Conservation (phyloP, 495 filamentous ascomycete species). For the Podospora bellae-mahoneyi region DNA sequence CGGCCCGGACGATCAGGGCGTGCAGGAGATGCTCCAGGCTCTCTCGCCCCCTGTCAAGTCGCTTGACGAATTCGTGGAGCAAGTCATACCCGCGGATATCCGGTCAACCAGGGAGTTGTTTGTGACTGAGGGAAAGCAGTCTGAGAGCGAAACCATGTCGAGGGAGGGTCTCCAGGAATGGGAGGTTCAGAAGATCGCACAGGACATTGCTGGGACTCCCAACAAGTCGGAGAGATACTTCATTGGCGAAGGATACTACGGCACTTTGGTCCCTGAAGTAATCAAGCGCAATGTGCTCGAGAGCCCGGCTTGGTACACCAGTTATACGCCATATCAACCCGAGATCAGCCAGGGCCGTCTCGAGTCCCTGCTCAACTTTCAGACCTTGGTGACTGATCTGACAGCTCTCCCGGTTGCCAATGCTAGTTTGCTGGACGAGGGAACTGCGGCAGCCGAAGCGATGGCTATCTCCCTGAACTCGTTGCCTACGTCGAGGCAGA, state of each 20-base stretch:
- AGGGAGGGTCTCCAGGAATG: slow-evolving; percentile 35
- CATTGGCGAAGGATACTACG: slow-evolving; percentile 87
- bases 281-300: slow-evolving; percentile 94
- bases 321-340: slow-evolving; percentile 97
- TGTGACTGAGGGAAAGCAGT: slow-evolving; percentile 12
- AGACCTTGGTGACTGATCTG: slow-evolving; percentile 88
- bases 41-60: slow-evolving; percentile 70
- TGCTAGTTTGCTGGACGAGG: slow-evolving; percentile 90
- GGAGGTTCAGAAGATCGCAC: slow-evolving; percentile 42
- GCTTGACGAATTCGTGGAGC: slow-evolving; percentile 82
- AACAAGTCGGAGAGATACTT: slow-evolving; percentile 61
- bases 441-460: slow-evolving; percentile 92
- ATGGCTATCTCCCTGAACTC: slow-evolving; percentile 91
- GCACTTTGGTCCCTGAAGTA: slow-evolving; percentile 80
- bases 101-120: slow-evolving; percentile 58
- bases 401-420: slow-evolving; percentile 89
- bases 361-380: slow-evolving; percentile 94
- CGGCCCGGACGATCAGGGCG: slow-evolving; percentile 73
- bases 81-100: slow-evolving; percentile 82
- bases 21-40: slow-evolving; percentile 73
- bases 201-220: slow-evolving; percentile 64
- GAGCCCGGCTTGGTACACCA: slow-evolving; percentile 96
- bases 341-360: slow-evolving; percentile 95
- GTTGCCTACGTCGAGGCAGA: slow-evolving; percentile 68
- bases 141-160: background rate